A percentile compares a stretch with the other conserved stretches of the same genome.
These are phyloP conservation scores for Bimuria novae-zelandiae DNA, from an alignment of 2,329 filamentous ascomycete genomes.

Conservation along the genomic window DNA sequence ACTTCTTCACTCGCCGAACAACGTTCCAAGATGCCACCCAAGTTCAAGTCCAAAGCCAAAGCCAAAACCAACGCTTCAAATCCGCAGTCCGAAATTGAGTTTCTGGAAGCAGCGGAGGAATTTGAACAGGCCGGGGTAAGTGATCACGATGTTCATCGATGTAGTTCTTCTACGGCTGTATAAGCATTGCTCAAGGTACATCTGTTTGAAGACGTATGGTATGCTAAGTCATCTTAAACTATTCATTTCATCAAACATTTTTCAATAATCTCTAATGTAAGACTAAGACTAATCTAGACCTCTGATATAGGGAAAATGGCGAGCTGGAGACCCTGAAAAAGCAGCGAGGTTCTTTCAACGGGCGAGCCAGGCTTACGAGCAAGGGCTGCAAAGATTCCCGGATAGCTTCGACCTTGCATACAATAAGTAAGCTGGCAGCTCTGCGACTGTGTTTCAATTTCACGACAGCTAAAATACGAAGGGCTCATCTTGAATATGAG, in stretches of 20 bases:
- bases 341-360: slow-evolving; percentile 65
- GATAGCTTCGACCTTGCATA: slow-evolving; percentile 72
- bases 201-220: too few relatives aligned
- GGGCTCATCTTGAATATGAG: slow-evolving; percentile 71
- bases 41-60: slow-evolving; percentile 36
- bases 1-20: too few relatives aligned
- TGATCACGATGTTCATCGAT: neutral
- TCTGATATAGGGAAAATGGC: slow-evolving; percentile 64
- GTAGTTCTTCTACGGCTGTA: neutral
- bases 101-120: slow-evolving; percentile 68
- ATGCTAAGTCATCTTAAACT: too few relatives aligned
- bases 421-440: slow-evolving; percentile 63
- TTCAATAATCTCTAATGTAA: neutral
- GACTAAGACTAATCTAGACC: neutral
- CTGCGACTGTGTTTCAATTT: neutral
- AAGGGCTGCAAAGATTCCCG: slow-evolving; percentile 65
- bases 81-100: slow-evolving; percentile 69
- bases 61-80: slow-evolving; percentile 46
- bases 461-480: slow-evolving; percentile 32
- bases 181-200: too few relatives aligned
- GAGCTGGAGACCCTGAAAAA: slow-evolving; percentile 71
- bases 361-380: slow-evolving; percentile 69
- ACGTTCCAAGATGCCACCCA: slow-evolving; percentile 31
- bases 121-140: slow-evolving; percentile 66
- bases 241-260: neutral